Conservation (phyloP, 768 basidiomycete species). For the Termitomyces sp. region DNA sequence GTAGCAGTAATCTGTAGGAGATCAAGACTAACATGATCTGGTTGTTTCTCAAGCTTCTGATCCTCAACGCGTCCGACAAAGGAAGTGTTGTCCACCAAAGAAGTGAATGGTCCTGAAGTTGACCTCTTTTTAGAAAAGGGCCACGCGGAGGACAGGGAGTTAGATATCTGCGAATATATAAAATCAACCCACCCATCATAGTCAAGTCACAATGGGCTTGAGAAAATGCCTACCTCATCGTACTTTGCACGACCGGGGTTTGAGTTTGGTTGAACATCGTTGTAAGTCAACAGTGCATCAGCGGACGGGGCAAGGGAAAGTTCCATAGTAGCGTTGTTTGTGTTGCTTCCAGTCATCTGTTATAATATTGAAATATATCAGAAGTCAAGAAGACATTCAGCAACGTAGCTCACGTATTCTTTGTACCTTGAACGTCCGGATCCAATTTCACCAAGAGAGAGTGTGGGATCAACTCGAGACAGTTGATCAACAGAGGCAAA, state of each 20-base stretch:
- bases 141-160: constrained; percentile 4
- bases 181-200: background rate
- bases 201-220: no score
- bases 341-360: background rate
- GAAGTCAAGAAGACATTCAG: background rate
- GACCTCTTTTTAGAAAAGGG: constrained; percentile 3
- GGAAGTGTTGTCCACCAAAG: background rate
- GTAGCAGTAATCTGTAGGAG: no score
- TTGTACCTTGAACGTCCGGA: background rate
- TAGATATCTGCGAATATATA: background rate
- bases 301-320: background rate
- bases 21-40: constrained; percentile 44
- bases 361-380: background rate
- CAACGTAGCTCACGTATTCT: background rate
- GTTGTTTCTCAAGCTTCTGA: constrained; percentile 2
- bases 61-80: background rate
- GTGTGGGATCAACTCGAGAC: constrained; percentile 9
- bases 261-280: background rate
- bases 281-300: background rate
- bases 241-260: background rate
- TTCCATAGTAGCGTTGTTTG: no score
- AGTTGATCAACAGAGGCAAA: constrained; percentile 8
- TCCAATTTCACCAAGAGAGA: background rate
- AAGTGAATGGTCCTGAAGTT: background rate
- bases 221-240: background rate